A percentile compares a stretch with the other conserved stretches of the same genome.
These are phyloP conservation scores for Tuber melanosporum DNA, from an alignment of 495 filamentous ascomycete genomes.

Conservation along the genomic window DNA sequence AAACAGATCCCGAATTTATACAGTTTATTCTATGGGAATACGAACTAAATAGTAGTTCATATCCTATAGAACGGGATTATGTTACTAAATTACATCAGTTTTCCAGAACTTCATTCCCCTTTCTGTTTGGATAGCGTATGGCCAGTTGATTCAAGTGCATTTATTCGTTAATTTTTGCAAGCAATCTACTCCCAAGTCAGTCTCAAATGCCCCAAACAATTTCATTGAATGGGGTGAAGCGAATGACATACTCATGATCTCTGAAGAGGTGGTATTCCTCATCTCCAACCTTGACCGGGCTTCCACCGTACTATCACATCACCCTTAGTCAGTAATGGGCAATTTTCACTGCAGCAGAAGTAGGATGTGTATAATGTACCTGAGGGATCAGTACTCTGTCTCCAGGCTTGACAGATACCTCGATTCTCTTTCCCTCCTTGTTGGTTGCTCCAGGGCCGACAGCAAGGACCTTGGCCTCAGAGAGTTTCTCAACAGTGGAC, in stretches of 20 bases:
- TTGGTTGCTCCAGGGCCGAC: slow-evolving; percentile 83
- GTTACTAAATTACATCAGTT: background rate
- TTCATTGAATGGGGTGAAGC: background rate
- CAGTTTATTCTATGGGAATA: background rate
- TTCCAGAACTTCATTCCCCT: background rate
- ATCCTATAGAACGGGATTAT: background rate
- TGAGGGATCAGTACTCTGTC: slow-evolving; percentile 96
- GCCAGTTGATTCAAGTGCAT: background rate
- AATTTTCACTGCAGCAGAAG: background rate
- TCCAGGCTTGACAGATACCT: slow-evolving; percentile 70
- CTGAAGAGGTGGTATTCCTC: slow-evolving; percentile 94
- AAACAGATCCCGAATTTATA: background rate
- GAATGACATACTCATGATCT: slow-evolving; percentile 78
- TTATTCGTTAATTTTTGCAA: slow-evolving; percentile 85
- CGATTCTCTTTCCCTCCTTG: slow-evolving; percentile 77
- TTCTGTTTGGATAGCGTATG: background rate
- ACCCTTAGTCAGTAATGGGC: slow-evolving; percentile 8
- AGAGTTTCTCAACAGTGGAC: slow-evolving; percentile 93
- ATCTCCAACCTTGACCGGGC: slow-evolving; percentile 92
- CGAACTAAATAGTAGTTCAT: background rate
- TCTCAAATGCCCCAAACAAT: slow-evolving; percentile 7
- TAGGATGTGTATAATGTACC: slow-evolving; percentile 49
- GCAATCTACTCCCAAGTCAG: slow-evolving; percentile 50
- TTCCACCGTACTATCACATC: slow-evolving; percentile 73
- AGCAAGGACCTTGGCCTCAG: slow-evolving; percentile 91